Conservation (phyloP, 2,329 filamentous ascomycete species). For the Colletotrichum brevisporum region DNA sequence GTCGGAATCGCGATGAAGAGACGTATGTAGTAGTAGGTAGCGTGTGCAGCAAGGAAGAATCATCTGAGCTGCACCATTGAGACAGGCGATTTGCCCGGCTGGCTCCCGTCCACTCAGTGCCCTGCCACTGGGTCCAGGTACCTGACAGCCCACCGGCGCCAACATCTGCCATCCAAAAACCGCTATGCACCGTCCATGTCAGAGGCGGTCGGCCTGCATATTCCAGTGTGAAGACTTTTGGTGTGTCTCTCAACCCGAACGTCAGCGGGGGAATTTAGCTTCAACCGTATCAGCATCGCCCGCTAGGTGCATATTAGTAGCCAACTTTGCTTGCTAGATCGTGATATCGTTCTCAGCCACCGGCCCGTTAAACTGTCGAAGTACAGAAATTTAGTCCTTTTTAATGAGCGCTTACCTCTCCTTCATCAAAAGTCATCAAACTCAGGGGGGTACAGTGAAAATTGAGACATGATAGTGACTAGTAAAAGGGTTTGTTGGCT, state of each 20-base stretch:
- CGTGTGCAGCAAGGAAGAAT: conserved; percentile 16
- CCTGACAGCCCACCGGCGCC: conserved; percentile 34
- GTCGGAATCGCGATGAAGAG: conserved; percentile 16
- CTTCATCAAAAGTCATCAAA: too few relatives aligned
- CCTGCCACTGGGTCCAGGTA: conserved; percentile 21
- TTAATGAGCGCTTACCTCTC: too few relatives aligned
- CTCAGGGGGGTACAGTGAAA: too few relatives aligned
- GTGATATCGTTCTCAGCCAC: too few relatives aligned
- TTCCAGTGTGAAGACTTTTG: not conserved
- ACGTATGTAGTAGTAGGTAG: not conserved
- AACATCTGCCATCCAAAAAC: conserved; percentile 30
- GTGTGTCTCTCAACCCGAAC: conserved; percentile 8
- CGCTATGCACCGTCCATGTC: conserved; percentile 21
- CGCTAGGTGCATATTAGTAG: conserved; percentile 26
- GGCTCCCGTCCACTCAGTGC: not conserved
- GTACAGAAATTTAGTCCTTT: not conserved
- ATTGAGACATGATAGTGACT: too few relatives aligned
- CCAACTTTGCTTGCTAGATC: not conserved
- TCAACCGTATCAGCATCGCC: conserved; percentile 16
- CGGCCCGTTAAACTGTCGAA: too few relatives aligned
- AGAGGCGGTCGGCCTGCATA: conserved; percentile 16
- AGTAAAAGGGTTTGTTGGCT: too few relatives aligned
- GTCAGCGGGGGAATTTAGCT: conserved; percentile 27
- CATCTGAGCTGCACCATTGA: conserved; percentile 17
- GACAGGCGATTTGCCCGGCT: conserved; percentile 15